Conservation (phyloP, 2,329 filamentous ascomycete species). For the Penicillium hesseltinei region DNA sequence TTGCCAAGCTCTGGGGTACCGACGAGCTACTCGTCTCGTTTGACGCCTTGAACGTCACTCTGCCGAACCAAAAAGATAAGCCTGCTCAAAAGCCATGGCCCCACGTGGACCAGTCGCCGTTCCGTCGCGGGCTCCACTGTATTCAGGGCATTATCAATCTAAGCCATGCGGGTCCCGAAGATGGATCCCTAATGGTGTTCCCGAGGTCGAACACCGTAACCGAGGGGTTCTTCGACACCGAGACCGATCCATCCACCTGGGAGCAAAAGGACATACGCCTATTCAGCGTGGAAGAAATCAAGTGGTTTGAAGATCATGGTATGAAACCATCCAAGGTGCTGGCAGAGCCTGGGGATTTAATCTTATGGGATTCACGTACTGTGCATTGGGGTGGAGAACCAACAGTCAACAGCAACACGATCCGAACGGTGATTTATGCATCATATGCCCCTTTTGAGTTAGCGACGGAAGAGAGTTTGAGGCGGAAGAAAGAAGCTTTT, state of each 20-base stretch:
- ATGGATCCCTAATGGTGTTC: constrained; percentile 19
- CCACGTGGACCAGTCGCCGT: constrained; percentile 33
- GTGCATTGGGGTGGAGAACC: constrained; percentile 23
- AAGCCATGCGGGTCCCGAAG: constrained; percentile 21
- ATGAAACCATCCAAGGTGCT: constrained; percentile 34
- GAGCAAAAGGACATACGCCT: constrained; percentile 17
- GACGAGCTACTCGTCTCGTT: constrained; percentile 23
- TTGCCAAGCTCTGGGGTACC: constrained; percentile 21
- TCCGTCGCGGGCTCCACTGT: constrained; percentile 28
- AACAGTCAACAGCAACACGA: constrained; percentile 16
- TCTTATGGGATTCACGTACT: constrained; percentile 38
- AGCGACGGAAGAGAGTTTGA: not conserved
- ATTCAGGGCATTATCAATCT: constrained; percentile 25
- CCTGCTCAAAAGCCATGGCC: constrained; percentile 23
- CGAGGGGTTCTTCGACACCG: constrained; percentile 34
- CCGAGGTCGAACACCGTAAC: constrained; percentile 23
- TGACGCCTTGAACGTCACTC: constrained; percentile 21
- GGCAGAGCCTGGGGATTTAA: constrained; percentile 46
- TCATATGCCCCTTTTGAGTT: constrained; percentile 16
- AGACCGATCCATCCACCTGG: constrained; percentile 22
- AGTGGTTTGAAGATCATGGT: constrained; percentile 31
- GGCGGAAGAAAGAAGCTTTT: constrained; percentile 14
- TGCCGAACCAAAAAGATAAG: constrained; percentile 13
- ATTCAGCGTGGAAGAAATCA: constrained; percentile 28
- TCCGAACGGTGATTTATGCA: constrained; percentile 24